Base-by-base conservation (phyloP, 768 basidiomycete species). In the Mycena indigotica region DNA sequence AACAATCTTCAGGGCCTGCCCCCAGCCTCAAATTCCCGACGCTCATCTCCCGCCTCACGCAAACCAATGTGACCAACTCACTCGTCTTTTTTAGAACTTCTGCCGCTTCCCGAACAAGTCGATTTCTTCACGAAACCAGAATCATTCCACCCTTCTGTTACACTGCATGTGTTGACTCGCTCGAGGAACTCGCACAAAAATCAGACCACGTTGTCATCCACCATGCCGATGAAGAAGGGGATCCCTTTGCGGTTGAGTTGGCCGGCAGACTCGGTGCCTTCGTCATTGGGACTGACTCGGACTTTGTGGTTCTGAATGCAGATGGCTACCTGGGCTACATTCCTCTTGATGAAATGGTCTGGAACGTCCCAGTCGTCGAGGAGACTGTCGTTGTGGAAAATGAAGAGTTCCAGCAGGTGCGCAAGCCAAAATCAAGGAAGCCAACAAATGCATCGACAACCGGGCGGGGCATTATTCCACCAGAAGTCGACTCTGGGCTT, bases 71-170 rank as follows among this genome's bases (percentile, higher is more conserved):
- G 35, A 80, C 88, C 41, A 81, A 83, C 25, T 82, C 83, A 1
- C 76, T 86, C 15, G 74, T 94, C 10, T 94, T 93, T 75, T 94
- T 92, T 69, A 84, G 91, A 26, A 93, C 92, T 1, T 93, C 92
- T 0, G 40, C 77, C 0, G 64, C 71, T 3, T 88, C 91, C 23
- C 82, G 92, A 30, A 74, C 83, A 13, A 80, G 80, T 6, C 78
- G 88, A 40, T 93, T 91, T 64, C 73, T 93, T 41, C 78, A 80
- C 41, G 89, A 92, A 66, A 84, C 82, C n/a, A 77, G 84, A 26
- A 87, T 93, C 54, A 73, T 92, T 25, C 91, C 91, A 1, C 89
- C 90, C 1, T 78, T 92, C 24, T 73, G 74, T 44, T 84, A 84
- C 67, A 67, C 76, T 6, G 77, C 83, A 2, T 89, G 86, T 63